Percentiles rank a stretch among this genome's conserved stretches.
Conservation (phyloP, 257 asterid genomes). For the Hygrophila difformis region DNA sequence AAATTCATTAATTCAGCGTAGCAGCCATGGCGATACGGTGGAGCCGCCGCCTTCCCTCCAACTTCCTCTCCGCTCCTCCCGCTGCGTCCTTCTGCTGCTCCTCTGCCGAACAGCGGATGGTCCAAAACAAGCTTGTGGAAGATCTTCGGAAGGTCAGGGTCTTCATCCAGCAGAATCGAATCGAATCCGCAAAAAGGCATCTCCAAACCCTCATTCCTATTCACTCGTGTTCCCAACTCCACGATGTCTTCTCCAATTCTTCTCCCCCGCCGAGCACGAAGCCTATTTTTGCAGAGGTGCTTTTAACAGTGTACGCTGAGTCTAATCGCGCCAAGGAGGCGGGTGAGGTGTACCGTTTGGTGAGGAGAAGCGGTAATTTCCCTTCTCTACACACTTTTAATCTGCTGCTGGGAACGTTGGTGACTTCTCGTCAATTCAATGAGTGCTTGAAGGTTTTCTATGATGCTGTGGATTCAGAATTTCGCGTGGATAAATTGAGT, state of each 20-base stretch:
- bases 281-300: conserved; percentile 31
- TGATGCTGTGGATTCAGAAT: conserved; percentile 41
- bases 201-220: conserved; percentile 29
- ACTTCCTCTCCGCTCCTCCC: not conserved
- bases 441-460: conserved; percentile 37
- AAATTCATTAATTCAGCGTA: too few species aligned
- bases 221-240: conserved; percentile 45
- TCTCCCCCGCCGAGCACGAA: conserved; percentile 29
- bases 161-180: conserved; percentile 43
- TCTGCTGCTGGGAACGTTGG: conserved; percentile 53
- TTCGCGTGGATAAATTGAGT: conserved; percentile 48
- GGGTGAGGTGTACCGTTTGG: conserved; percentile 34
- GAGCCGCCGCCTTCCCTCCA: conserved; percentile 21
- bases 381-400: conserved; percentile 50
- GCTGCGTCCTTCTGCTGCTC: conserved; percentile 19
- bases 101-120: conserved; percentile 1
- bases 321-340: conserved; percentile 49
- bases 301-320: conserved; percentile 49
- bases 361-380: conserved; percentile 39
- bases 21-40: conserved; percentile 24
- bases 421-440: conserved; percentile 23
- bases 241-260: conserved; percentile 23
- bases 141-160: conserved; percentile 40
- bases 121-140: conserved; percentile 24
- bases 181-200: conserved; percentile 41